Evolutionary conservation across 1,139 yeast genomes (phyloP).

Genomic region (Sugiyamaella paludigena): DNA sequence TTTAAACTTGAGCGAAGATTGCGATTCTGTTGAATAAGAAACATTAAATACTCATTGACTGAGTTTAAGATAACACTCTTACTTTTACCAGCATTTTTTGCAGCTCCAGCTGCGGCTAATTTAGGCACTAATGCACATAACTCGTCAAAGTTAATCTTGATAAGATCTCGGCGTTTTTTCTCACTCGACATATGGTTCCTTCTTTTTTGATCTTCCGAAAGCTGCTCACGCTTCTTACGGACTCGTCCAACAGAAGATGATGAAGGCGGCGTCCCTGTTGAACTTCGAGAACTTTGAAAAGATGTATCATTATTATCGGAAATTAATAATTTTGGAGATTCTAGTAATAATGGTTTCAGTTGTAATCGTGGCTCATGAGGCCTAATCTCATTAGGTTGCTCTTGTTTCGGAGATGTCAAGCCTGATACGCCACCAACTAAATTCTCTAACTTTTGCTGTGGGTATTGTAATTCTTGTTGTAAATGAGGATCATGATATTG

Average conservation of each 20-base stretch:
- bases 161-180: slow-evolving; percentile 68
- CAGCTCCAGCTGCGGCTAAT: slow-evolving; percentile 23
- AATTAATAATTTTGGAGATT: too few relatives aligned
- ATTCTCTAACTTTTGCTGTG: slow-evolving; percentile 3
- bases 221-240: slow-evolving; percentile 41
- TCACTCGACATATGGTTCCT: slow-evolving; percentile 72
- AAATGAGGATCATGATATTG: slow-evolving; percentile 5
- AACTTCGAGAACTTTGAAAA: too few relatives aligned
- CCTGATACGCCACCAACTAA: not conserved
- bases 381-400: too few relatives aligned
- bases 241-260: too few relatives aligned
- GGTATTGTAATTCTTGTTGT: slow-evolving; percentile 9
- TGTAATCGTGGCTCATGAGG: too few relatives aligned
- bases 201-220: slow-evolving; percentile 66
- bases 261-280: too few relatives aligned
- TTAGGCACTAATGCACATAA: slow-evolving; percentile 41
- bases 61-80: slow-evolving; percentile 40
- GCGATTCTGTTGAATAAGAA: slow-evolving; percentile 32
- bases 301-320: too few relatives aligned
- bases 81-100: slow-evolving; percentile 40
- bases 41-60: slow-evolving; percentile 32
- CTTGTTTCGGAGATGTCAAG: too few relatives aligned
- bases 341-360: too few relatives aligned
- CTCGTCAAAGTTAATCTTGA: slow-evolving; percentile 48
- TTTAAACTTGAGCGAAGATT: slow-evolving; percentile 20